phyloP scores from a whole-genome alignment of 2,329 filamentous ascomycete species.

The Diaporthe ilicicola region DNA sequence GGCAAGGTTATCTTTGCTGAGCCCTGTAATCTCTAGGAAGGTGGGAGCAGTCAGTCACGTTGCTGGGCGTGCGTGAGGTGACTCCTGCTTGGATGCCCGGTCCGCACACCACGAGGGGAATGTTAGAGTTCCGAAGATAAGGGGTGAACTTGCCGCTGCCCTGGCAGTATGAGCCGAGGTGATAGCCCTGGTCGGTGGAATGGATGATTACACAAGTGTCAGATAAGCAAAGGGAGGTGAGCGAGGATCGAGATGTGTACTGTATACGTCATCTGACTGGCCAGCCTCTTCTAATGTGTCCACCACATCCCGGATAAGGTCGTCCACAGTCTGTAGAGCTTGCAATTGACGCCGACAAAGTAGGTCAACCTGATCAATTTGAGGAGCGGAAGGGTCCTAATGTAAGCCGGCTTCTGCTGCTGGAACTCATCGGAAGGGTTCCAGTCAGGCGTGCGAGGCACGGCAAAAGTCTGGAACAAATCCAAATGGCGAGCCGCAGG shows the following conservation, averaged over 20 bases:
- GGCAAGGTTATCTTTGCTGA: conserved; percentile 53
- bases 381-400: background rate
- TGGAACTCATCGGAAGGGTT: conserved; percentile 61
- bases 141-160: conserved; percentile 57
- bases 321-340: conserved; percentile 52
- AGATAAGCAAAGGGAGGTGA: too few species aligned
- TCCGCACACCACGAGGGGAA: conserved; percentile 68
- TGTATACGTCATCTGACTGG: background rate
- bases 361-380: conserved; percentile 35
- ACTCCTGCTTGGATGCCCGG: conserved; percentile 58
- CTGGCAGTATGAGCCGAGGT: background rate
- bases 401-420: background rate
- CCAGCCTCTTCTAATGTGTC: conserved; percentile 32
- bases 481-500: conserved; percentile 67
- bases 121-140: conserved; percentile 66
- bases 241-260: too few species aligned
- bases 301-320: conserved; percentile 50
- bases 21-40: conserved; percentile 54
- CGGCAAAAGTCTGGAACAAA: conserved; percentile 65
- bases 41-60: conserved; percentile 72
- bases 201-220: background rate
- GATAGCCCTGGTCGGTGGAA: conserved; percentile 4
- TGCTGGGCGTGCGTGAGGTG: conserved; percentile 57
- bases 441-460: conserved; percentile 71
- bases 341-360: conserved; percentile 56